Conservation (phyloP, 768 basidiomycete species). For the Panaeolus papilionaceus region DNA sequence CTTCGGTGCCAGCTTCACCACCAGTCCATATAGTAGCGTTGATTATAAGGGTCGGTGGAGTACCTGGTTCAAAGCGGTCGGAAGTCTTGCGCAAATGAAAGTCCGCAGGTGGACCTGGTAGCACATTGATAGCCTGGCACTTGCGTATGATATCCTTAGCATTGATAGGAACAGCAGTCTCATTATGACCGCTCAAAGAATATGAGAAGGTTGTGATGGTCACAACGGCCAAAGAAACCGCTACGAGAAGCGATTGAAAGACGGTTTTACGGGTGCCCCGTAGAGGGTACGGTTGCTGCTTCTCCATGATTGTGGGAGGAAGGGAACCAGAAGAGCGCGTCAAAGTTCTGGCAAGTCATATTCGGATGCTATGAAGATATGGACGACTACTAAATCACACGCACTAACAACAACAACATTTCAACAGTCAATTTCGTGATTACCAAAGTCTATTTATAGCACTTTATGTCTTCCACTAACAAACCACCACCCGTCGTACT, state of each 20-base stretch:
- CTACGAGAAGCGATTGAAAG: constrained; percentile 32
- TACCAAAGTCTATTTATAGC: constrained; percentile 9
- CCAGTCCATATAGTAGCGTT: constrained; percentile 79
- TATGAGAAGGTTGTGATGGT: constrained; percentile 33
- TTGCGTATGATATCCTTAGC: constrained; percentile 52
- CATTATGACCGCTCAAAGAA: constrained; percentile 29
- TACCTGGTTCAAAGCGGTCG: constrained; percentile 69
- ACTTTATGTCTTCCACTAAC: constrained; percentile 30
- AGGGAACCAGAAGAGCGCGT: neutral
- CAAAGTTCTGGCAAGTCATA: neutral
- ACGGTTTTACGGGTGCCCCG: constrained; percentile 19
- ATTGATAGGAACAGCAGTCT: constrained; percentile 41
- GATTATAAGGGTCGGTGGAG: constrained; percentile 64
- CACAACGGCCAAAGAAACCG: constrained; percentile 31
- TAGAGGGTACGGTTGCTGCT: constrained; percentile 34
- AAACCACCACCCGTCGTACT: constrained; percentile 62
- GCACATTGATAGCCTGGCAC: constrained; percentile 53
- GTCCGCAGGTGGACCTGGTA: constrained; percentile 52
- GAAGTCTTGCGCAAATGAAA: constrained; percentile 51
- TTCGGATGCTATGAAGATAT: neutral
- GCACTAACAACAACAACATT: constrained; percentile 4
- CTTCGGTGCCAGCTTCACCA: constrained; percentile 55
- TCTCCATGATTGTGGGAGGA: constrained; percentile 37
- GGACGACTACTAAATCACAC: neutral
- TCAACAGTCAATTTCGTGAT: constrained; percentile 3